Evolutionary conservation across 2,329 filamentous ascomycete species (phyloP).

Genomic region (Graphilbum fragrans): DNA sequence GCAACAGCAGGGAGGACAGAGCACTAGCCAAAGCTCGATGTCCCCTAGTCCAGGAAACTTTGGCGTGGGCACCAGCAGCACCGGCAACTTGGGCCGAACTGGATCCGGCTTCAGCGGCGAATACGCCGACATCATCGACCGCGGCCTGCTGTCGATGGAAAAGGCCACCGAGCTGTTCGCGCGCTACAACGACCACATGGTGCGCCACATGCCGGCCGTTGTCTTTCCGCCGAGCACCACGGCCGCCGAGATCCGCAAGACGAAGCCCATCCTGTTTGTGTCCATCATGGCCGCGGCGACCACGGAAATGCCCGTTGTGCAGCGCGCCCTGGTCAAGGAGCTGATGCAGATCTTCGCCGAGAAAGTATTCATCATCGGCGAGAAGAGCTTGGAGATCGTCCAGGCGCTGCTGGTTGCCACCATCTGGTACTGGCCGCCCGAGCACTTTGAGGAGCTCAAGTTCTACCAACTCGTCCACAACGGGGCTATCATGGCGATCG

Average conservation of each 20-base stretch:
- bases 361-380: constrained; percentile 59
- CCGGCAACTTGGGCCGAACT: background rate
- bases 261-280: constrained; percentile 57
- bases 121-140: constrained; percentile 41
- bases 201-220: constrained; percentile 48
- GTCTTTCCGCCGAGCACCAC: constrained; percentile 43
- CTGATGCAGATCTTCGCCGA: constrained; percentile 64
- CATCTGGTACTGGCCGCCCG: constrained; percentile 79
- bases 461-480: constrained; percentile 82
- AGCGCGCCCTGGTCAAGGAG: constrained; percentile 53
- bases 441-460: constrained; percentile 75
- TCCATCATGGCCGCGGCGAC: constrained; percentile 56
- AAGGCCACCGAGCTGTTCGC: constrained; percentile 42
- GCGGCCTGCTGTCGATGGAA: constrained; percentile 44
- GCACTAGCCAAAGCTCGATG: no score
- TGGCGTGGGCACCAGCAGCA: constrained; percentile 7
- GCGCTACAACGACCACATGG: constrained; percentile 48
- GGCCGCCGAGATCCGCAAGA: constrained; percentile 40
- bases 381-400: constrained; percentile 73
- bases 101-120: constrained; percentile 12
- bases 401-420: constrained; percentile 64
- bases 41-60: no score
- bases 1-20: constrained; percentile 1
- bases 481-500: constrained; percentile 69
- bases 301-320: constrained; percentile 41